phyloP scores from a whole-genome alignment of 768 basidiomycete genomes.

The Infundibulicybe gibba region DNA sequence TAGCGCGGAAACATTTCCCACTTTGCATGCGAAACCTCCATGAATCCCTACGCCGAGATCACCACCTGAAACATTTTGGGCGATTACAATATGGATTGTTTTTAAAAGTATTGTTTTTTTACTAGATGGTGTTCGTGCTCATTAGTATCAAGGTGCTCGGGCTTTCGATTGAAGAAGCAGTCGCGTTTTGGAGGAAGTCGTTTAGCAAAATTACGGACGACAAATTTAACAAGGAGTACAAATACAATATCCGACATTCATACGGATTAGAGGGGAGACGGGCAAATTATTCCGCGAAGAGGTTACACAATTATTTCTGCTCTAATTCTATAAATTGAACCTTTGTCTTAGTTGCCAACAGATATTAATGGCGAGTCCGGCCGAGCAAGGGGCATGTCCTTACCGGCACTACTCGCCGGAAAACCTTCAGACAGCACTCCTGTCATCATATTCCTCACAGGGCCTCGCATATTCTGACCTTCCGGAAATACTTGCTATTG shows the following conservation, averaged over 20 bases:
- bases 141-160: constrained; percentile 69
- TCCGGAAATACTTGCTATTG: constrained; percentile 76
- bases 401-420: constrained; percentile 86
- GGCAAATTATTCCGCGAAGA: constrained; percentile 92
- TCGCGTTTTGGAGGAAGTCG: constrained; percentile 89
- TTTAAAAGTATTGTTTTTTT: constrained; percentile 67
- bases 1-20: constrained; percentile 88
- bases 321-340: constrained; percentile 1
- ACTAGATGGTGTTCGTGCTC: neutral
- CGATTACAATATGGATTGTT: constrained; percentile 91
- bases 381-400: constrained; percentile 80
- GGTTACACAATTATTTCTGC: constrained; percentile 37
- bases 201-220: constrained; percentile 84
- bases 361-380: constrained; percentile 63
- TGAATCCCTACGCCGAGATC: constrained; percentile 68
- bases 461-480: constrained; percentile 69
- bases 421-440: constrained; percentile 75
- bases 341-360: constrained; percentile 70
- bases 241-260: constrained; percentile 94
- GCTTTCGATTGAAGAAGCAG: constrained; percentile 89
- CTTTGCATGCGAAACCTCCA: constrained; percentile 93
- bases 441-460: constrained; percentile 60
- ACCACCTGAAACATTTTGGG: constrained; percentile 91
- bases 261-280: constrained; percentile 94
- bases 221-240: constrained; percentile 97